A percentile compares a stretch with the other conserved stretches of the same genome.
Evolutionary conservation across 2,329 filamentous ascomycete species (phyloP).

Genomic region (Talaromyces sp.): DNA sequence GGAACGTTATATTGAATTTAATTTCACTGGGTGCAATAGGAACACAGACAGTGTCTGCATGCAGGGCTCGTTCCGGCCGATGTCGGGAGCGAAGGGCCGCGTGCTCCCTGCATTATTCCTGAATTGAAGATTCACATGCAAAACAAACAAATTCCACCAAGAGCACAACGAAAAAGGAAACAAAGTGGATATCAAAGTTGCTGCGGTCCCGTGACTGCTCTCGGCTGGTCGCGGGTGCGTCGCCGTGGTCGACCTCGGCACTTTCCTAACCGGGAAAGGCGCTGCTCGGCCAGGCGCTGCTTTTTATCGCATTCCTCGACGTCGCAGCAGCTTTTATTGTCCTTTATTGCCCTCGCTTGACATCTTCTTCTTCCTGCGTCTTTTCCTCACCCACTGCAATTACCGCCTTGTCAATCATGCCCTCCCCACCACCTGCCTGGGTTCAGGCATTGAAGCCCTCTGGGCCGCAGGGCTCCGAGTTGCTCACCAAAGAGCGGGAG

Average conservation of each 20-base stretch:
- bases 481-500: constrained; percentile 63
- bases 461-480: constrained; percentile 62
- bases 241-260: neutral
- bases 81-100: neutral
- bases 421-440: constrained; percentile 52
- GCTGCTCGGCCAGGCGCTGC: neutral
- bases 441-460: constrained; percentile 62
- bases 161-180: neutral
- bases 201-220: neutral
- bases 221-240: neutral
- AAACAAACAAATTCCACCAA: neutral
- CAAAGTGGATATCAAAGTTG: neutral
- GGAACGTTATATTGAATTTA: neutral
- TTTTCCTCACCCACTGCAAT: neutral
- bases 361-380: neutral
- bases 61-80: neutral
- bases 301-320: neutral
- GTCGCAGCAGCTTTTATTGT: neutral
- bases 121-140: neutral
- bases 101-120: neutral
- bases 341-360: neutral
- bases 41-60: neutral
- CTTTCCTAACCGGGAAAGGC: neutral
- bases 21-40: neutral
- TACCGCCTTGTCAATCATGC: constrained; percentile 24